Evolutionary conservation across 345 rosid species (phyloP).

Genomic region (Boechera retrofracta): DNA sequence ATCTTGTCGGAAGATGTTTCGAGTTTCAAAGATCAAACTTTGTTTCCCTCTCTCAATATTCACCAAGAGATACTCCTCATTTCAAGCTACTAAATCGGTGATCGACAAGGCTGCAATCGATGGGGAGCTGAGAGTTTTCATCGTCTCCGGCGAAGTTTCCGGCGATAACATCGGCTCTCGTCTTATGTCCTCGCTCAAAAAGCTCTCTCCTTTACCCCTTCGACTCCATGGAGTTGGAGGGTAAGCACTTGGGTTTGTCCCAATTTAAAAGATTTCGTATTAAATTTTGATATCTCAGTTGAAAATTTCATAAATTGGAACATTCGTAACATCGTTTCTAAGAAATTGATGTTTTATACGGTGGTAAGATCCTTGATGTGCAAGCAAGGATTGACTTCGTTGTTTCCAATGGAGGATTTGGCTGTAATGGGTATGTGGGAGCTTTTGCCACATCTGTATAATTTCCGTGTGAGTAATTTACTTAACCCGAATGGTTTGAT

Average conservation of each 20-base stretch:
- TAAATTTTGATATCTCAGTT: not conserved
- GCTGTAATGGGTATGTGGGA: conserved; percentile 97
- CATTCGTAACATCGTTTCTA: conserved; percentile 11
- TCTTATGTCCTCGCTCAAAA: conserved; percentile 77
- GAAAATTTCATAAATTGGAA: not conserved
- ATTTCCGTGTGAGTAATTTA: conserved; percentile 67
- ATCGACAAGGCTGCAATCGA: conserved; percentile 58
- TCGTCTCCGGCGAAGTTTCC: conserved; percentile 91
- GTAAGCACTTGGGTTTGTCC: conserved; percentile 46
- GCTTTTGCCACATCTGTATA: conserved; percentile 77
- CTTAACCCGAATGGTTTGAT: not conserved
- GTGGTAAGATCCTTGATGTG: conserved; percentile 70
- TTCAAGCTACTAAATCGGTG: conserved; percentile 47
- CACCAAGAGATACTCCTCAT: conserved; percentile 46
- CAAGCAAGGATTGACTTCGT: conserved; percentile 67
- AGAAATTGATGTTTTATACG: not conserved
- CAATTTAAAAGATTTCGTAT: not conserved
- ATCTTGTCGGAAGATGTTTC: conserved; percentile 2
- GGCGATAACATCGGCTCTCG: conserved; percentile 89
- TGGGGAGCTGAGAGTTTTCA: conserved; percentile 80
- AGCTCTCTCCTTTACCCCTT: conserved; percentile 68
- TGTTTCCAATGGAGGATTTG: conserved; percentile 89
- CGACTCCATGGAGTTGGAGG: conserved; percentile 94
- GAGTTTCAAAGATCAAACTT: conserved; percentile 11
- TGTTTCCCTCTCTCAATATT: conserved; percentile 29